phyloP scores from a whole-genome alignment of 2,329 filamentous ascomycete species.

The Cordyceps militaris region DNA sequence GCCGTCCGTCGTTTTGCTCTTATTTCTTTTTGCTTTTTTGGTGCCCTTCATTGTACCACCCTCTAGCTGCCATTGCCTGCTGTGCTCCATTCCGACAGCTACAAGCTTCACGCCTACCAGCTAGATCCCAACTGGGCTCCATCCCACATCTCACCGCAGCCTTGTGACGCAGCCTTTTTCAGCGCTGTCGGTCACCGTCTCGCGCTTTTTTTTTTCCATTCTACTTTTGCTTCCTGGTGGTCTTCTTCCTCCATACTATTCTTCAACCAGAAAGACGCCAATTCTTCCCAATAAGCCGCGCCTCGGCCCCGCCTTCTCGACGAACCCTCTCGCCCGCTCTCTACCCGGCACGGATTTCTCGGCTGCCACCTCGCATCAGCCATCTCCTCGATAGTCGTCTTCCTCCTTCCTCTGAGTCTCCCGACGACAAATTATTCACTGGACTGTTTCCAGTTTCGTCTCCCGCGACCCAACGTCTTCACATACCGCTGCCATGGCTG shows the following conservation, averaged over 20 bases:
- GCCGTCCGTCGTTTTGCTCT: background rate
- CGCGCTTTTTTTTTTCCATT: background rate
- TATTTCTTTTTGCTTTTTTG: background rate
- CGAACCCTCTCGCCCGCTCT: background rate
- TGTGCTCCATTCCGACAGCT: background rate
- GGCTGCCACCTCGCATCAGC: background rate
- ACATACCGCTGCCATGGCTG: constrained; percentile 9
- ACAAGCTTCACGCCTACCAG: background rate
- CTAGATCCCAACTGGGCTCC: background rate
- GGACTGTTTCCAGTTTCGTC: background rate
- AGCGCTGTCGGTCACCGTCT: background rate
- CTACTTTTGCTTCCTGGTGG: background rate
- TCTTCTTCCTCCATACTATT: background rate
- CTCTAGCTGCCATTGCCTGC: background rate
- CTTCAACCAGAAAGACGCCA: background rate
- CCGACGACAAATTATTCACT: background rate
- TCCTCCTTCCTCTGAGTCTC: background rate
- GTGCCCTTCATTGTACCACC: background rate
- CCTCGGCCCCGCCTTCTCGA: background rate
- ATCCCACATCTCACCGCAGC: constrained; percentile 5
- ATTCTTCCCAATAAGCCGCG: background rate
- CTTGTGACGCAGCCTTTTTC: constrained; percentile 7
- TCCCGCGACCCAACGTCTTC: background rate
- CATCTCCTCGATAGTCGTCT: background rate
- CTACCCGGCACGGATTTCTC: background rate